Percentiles rank a stretch among this genome's conserved stretches.
These are phyloP conservation scores for Suillus fuscotomentosus DNA, from an alignment of 768 basidiomycete species.

Conservation along the genomic window DNA sequence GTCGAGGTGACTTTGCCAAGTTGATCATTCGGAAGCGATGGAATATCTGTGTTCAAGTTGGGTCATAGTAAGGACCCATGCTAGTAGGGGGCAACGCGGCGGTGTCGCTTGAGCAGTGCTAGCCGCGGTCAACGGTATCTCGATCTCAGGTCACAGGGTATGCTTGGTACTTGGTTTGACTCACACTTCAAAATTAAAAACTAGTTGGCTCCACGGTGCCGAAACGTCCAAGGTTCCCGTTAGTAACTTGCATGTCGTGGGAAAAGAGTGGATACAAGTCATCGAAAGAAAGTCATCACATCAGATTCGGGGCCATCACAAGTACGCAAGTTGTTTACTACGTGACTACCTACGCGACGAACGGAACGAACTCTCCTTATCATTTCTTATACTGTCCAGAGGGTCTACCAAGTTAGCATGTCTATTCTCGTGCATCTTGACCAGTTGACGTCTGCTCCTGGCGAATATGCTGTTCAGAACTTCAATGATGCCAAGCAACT, in stretches of 20 bases:
- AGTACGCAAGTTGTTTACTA: background rate
- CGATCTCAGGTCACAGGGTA: too few species aligned
- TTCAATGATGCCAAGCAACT: background rate
- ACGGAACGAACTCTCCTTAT: background rate
- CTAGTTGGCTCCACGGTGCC: too few species aligned
- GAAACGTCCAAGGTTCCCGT: too few species aligned
- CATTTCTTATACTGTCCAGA: background rate
- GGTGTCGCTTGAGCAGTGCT: too few species aligned
- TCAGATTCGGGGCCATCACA: background rate
- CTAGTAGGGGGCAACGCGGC: too few species aligned
- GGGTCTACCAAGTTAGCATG: background rate
- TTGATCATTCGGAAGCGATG: too few species aligned
- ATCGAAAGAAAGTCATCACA: background rate
- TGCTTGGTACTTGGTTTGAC: too few species aligned
- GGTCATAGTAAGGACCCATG: too few species aligned
- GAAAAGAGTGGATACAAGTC: background rate
- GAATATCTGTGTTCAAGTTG: too few species aligned
- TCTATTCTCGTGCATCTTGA: slow-evolving; percentile 2
- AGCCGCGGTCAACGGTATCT: too few species aligned
- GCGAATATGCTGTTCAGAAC: slow-evolving; percentile 1
- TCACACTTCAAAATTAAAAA: too few species aligned
- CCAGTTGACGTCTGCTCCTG: background rate
- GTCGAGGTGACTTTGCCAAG: too few species aligned
- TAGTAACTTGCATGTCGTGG: background rate
- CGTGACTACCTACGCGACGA: background rate